A percentile compares a stretch with the other conserved stretches of the same genome.
phyloP scores from a whole-genome alignment of 2,329 filamentous ascomycete species.

The Fusarium tupiense region DNA sequence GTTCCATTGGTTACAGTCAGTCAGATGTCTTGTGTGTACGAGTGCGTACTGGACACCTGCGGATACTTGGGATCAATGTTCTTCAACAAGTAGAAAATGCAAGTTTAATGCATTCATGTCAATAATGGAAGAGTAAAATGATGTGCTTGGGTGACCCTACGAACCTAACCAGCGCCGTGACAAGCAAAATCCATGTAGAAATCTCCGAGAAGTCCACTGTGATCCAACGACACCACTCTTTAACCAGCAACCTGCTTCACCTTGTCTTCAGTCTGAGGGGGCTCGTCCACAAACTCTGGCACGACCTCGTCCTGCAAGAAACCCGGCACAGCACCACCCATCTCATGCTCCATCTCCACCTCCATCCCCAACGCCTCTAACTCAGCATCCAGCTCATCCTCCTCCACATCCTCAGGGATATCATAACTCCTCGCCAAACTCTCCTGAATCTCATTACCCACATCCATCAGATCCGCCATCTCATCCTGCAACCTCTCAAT shows the following conservation, averaged over 20 bases:
- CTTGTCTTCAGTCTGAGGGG: conserved; percentile 76
- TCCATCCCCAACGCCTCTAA: conserved; percentile 94
- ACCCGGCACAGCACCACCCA: conserved; percentile 75
- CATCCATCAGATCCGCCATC: conserved; percentile 97
- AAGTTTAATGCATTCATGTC: neutral
- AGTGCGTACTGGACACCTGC: neutral
- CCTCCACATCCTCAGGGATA: conserved; percentile 95
- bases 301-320: conserved; percentile 90
- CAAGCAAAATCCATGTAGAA: neutral
- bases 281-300: conserved; percentile 92
- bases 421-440: conserved; percentile 91
- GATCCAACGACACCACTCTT: neutral
- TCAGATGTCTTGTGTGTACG: neutral
- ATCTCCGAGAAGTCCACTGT: neutral
- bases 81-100: neutral
- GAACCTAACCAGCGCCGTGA: conserved; percentile 40
- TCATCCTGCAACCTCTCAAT: conserved; percentile 98
- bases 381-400: conserved; percentile 95
- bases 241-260: conserved; percentile 81
- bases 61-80: neutral
- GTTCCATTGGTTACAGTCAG: neutral
- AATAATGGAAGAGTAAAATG: conserved; percentile 4
- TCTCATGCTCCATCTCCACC: conserved; percentile 82
- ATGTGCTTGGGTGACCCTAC: conserved; percentile 29
- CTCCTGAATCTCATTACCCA: conserved; percentile 98